Evolutionary conservation across 306 rosid genomes (phyloP).

Genomic region (Hippophae gyantsensis): DNA sequence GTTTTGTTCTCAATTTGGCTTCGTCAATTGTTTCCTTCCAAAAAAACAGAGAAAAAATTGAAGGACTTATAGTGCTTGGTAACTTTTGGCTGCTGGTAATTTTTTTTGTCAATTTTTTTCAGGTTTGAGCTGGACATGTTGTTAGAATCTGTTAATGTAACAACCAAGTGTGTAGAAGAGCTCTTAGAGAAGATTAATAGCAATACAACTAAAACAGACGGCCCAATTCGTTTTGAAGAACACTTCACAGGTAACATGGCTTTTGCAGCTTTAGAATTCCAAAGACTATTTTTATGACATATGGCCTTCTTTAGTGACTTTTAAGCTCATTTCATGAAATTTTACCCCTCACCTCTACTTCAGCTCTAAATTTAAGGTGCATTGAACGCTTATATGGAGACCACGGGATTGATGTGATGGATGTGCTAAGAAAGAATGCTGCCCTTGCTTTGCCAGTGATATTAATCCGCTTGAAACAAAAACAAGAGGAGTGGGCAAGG

Average conservation of each 20-base stretch:
- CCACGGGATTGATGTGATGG: constrained; percentile 96
- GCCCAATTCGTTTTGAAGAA: constrained; percentile 67
- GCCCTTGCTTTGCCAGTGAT: constrained; percentile 89
- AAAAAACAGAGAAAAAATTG: no score
- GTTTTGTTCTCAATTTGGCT: neutral
- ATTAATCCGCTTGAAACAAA: constrained; percentile 88
- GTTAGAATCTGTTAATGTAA: constrained; percentile 86
- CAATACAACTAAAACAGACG: constrained; percentile 55
- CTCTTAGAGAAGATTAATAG: constrained; percentile 72
- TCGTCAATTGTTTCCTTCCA: no score
- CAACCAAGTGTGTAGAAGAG: constrained; percentile 85
- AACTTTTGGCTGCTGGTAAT: constrained; percentile 23
- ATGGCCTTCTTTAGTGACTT: constrained; percentile 9
- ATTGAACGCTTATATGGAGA: constrained; percentile 95
- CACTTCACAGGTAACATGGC: constrained; percentile 68
- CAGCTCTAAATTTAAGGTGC: constrained; percentile 89
- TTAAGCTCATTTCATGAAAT: constrained; percentile 18
- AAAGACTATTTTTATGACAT: constrained; percentile 3
- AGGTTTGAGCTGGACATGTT: constrained; percentile 99
- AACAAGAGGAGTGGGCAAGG: constrained; percentile 96
- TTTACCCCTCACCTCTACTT: constrained; percentile 15
- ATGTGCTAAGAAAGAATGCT: constrained; percentile 78
- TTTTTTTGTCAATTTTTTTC: constrained; percentile 24
- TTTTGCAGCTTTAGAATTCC: constrained; percentile 20
- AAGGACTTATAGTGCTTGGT: neutral